Evolutionary conservation across 306 rosid species (phyloP).

Genomic region (Lotus japonicus): DNA sequence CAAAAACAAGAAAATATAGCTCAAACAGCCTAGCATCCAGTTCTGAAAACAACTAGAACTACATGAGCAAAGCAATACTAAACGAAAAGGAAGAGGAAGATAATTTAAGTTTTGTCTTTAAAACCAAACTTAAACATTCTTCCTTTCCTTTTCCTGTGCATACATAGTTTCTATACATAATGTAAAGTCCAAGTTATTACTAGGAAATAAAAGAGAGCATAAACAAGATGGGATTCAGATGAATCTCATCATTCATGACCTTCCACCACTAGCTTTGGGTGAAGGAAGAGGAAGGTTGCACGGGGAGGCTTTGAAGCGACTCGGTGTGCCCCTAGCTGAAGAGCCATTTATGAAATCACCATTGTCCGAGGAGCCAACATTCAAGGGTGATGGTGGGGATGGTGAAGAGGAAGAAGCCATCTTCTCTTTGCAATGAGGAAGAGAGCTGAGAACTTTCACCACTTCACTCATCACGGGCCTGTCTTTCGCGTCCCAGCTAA

Average conservation of each 20-base stretch:
- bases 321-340: conserved; percentile 21
- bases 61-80: neutral
- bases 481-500: conserved; percentile 28
- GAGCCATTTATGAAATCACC: neutral
- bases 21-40: no score
- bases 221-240: neutral
- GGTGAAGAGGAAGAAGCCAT: no score
- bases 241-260: neutral
- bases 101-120: neutral
- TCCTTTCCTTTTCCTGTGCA: neutral
- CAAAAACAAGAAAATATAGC: no score
- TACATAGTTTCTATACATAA: no score
- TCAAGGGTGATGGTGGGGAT: no score
- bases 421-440: neutral
- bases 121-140: neutral
- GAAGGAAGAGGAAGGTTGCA: conserved; percentile 18
- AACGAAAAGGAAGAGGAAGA: neutral
- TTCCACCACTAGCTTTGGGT: conserved; percentile 14
- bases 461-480: conserved; percentile 67
- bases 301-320: conserved; percentile 30
- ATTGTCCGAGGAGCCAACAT: neutral
- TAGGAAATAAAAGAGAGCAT: no score
- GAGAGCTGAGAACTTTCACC: conserved; percentile 23
- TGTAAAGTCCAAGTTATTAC: neutral
- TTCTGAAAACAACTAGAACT: neutral